Base-by-base conservation (phyloP, 371 early-diverging fungal genomes). In the Rhizopus stolonifer region DNA sequence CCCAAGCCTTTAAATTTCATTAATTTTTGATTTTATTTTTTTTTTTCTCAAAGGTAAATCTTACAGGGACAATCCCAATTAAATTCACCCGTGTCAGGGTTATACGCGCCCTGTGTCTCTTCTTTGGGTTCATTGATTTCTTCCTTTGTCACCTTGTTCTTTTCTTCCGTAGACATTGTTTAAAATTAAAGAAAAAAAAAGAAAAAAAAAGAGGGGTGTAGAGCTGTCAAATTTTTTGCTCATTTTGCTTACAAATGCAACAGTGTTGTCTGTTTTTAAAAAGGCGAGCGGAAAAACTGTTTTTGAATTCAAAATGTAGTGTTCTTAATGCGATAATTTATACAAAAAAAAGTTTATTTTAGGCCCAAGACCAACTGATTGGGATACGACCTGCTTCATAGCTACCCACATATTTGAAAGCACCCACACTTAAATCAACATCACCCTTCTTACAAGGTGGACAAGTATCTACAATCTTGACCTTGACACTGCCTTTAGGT, bases 31-130 rank as follows among this genome's bases (percentile, higher is more conserved):
- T 17, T 36, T 9, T 17, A 8, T 17, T 19, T 5, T 14, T 3
- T 3, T 4, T 10, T 3, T 0, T 19, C 18, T 5, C 9, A 43
- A 2, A 3, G 7, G 19, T 14, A 14, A 1, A 33, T 61, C 73
- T 68, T 70, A 76, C 98, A 96, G n/a, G 97, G 97, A 64, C 94
- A 95, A 76, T 97, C 98, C 97, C 98, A 98, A 83, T 97, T 95
- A 72, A 98, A 96, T 79, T 98, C 97, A 52, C 95, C 96, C 2
- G 93, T 93, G 54, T 83, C 86, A 18, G 84, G 83, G 63, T 87
- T 72, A 48, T 74, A 79, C 11, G 83, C 84, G 23, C 79, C 75
- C 9, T n/a, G n/a, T n/a, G 77, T 48, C 36, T 68, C 69, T 26
- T 66, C 72, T n/a, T 70, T 51, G 3, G 61, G 46, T 38, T 56